Base-by-base conservation (phyloP, 83 land plant species). In the Diphasiastrum complanatum region DNA sequence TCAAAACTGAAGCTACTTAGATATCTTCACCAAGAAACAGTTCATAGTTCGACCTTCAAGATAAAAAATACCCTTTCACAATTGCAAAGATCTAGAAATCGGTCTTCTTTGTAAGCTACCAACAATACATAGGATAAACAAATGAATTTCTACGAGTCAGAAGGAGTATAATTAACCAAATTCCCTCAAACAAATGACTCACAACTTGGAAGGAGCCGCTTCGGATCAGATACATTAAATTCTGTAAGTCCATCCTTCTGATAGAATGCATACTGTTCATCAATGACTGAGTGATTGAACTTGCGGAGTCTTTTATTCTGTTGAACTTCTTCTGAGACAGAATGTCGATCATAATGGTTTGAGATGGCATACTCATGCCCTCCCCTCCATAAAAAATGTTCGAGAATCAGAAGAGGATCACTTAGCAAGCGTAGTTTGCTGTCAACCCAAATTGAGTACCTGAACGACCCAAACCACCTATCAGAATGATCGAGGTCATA, bases 371-470 rank as follows among this genome's bases (percentile, higher is more conserved):
- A 93, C 56, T 93, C 99, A 61, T 81, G 64, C 31, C 60, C 67
- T 12, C 66, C 68, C 24, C 89, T 74, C 99, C 96, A 93, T 56
- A 93, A 63, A 61, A 89, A 89, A 60, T 81, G 77, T 49, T 93
- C 96, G 54, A 93, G 49, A n/a, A 93, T 85, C 45, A 76, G 76
- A 68, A 83, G 66, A 10, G 99, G 99, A 75, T 93, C 91, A 48
- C 75, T 61, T 1, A 79, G 56, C 28, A 93, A 79, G 25, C 96
- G 83, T 77, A 89, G 70, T 58, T 93, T 93, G 70, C 99, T 93
- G 70, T 93, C 99, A 33, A 93, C 62, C 99, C 99, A 93, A 46
- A 93, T 83, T 3, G 99, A 93, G 55, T 85, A 93, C 83, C 99
- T 93, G 74, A n/a, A n/a, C n/a, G n/a, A n/a, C n/a, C n/a, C n/a